These are phyloP conservation scores for Penicillium herquei DNA, from an alignment of 495 filamentous ascomycete genomes.

Conservation along the genomic window DNA sequence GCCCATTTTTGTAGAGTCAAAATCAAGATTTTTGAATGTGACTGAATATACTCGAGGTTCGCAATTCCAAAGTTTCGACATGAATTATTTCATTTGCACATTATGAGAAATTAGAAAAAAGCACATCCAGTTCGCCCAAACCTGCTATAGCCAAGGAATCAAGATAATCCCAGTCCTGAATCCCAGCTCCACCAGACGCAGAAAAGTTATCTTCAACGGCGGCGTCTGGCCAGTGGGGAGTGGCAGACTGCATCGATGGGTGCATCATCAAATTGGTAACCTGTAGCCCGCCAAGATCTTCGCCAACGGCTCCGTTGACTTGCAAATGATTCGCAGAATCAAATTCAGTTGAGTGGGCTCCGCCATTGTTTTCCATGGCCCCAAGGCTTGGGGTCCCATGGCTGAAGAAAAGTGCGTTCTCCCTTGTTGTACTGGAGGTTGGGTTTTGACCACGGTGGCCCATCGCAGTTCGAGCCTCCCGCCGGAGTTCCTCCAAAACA, in stretches of 20 bases:
- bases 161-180: constrained; percentile 27
- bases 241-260: background rate
- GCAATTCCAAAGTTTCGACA: no score
- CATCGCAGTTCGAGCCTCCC: constrained; percentile 28
- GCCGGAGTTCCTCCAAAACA: constrained; percentile 41
- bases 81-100: no score
- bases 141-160: constrained; percentile 22
- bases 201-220: background rate
- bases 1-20: no score
- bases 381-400: background rate
- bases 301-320: background rate
- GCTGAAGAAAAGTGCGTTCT: background rate
- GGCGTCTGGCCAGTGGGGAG: background rate
- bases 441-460: background rate
- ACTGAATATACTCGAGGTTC: no score
- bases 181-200: constrained; percentile 6
- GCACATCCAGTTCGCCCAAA: background rate
- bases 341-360: background rate
- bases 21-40: no score
- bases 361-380: background rate
- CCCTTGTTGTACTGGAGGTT: background rate
- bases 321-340: background rate
- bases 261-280: background rate
- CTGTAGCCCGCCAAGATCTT: background rate
- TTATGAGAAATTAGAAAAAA: background rate